A percentile compares a stretch with the other conserved stretches of the same genome.
Evolutionary conservation across 305 asterid genomes (phyloP).

Genomic region (Fraxinus sp.): DNA sequence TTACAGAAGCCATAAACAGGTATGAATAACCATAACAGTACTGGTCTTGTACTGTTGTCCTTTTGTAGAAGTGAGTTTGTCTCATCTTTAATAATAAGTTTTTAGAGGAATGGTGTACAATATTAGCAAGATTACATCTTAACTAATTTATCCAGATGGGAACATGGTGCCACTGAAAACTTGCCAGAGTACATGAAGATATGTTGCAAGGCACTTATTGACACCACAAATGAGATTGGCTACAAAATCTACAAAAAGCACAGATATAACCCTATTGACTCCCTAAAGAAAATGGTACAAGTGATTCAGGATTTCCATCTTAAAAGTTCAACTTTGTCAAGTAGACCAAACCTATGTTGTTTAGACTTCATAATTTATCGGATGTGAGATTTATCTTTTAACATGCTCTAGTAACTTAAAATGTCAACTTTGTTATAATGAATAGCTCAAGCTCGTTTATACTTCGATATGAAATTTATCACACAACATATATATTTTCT

Average conservation of each 20-base stretch:
- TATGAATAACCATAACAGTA: background rate
- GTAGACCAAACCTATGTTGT: too few species aligned
- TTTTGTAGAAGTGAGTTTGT: too few species aligned
- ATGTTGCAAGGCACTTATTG: constrained; percentile 38
- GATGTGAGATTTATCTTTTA: too few species aligned
- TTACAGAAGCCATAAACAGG: constrained; percentile 47
- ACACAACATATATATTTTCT: too few species aligned
- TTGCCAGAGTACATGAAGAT: constrained; percentile 56
- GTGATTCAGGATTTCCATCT: too few species aligned
- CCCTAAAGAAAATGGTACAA: constrained; percentile 23
- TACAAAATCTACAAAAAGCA: constrained; percentile 3
- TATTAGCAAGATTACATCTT: background rate
- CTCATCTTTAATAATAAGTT: background rate
- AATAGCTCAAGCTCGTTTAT: too few species aligned
- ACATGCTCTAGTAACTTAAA: too few species aligned
- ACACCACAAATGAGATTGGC: constrained; percentile 34
- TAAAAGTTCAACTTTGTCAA: too few species aligned
- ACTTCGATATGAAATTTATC: too few species aligned
- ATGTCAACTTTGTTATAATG: too few species aligned
- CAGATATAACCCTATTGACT: background rate
- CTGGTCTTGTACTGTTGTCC: too few species aligned
- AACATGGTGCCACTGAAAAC: constrained; percentile 18
- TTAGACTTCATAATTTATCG: too few species aligned
- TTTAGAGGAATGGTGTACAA: background rate
- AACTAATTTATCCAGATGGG: constrained; percentile 43